phyloP scores from a whole-genome alignment of 106 monocot genomes.

The Phalaenopsis equestris region DNA sequence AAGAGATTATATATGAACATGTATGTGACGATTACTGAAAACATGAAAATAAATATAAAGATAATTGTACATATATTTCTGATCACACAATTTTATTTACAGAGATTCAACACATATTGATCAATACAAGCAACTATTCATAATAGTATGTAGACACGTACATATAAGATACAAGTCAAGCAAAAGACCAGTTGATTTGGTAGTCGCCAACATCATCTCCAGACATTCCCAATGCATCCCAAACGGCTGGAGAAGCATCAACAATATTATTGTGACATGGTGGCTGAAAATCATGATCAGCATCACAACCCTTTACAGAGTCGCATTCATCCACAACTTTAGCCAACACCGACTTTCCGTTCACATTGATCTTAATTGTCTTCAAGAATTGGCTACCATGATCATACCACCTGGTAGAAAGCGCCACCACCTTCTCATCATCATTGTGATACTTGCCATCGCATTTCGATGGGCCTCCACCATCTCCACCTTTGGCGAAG shows the following conservation, averaged over 20 bases:
- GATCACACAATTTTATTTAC: too few relatives aligned
- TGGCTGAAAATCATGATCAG: conserved; percentile 19
- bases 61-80: too few relatives aligned
- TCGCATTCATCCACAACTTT: conserved; percentile 48
- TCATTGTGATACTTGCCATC: conserved; percentile 24
- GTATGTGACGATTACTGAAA: too few relatives aligned
- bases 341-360: conserved; percentile 26
- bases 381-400: conserved; percentile 23
- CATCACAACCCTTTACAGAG: conserved; percentile 30
- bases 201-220: background rate
- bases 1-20: too few relatives aligned
- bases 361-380: conserved; percentile 22
- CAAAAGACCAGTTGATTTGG: conserved; percentile 14
- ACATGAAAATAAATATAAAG: too few relatives aligned
- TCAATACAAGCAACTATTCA: too few relatives aligned
- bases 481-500: conserved; percentile 25
- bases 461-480: conserved; percentile 30
- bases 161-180: too few relatives aligned
- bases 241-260: conserved; percentile 28
- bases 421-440: conserved; percentile 21
- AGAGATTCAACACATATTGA: too few relatives aligned
- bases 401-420: conserved; percentile 28
- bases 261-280: conserved; percentile 31
- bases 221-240: conserved; percentile 28
- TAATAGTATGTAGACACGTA: too few relatives aligned